Base-by-base conservation (phyloP, 2,329 filamentous ascomycete genomes). In the Pseudogymnoascus sp. region DNA sequence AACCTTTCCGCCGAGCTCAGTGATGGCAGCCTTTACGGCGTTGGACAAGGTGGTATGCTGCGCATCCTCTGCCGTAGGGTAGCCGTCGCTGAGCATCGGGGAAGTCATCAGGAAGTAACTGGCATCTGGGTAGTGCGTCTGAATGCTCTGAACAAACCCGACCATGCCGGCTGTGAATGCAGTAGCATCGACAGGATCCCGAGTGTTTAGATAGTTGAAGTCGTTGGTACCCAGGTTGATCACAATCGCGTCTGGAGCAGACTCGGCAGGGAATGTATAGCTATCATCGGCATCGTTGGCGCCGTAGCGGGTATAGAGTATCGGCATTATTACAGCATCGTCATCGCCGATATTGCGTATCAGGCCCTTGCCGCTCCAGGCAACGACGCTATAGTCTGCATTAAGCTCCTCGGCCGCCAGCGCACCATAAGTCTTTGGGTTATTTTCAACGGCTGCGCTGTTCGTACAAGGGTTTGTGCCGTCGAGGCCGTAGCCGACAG, bases 161-260 rank as follows among this genome's bases (percentile, higher is more conserved):
- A 72, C 68, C 7, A 75, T 65, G 2, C 71, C 75, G 1, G 66
- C 65, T 6, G 70, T 70, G 38, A 74, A 71, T 0, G 68, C 63
- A 4, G 65, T 60, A 1, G 70, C 66, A 61, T 76, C 62, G 26
- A 75, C 67, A n/a, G 69, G 69, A 7, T 70, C 66, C 1, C 73
- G 70, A 7, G 68, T 68, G 29, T 65, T 67, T 10, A 73, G 67
- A 66, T 77, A 78, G 44, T 71, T 70, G 64, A 77, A 78, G 67
- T 78, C 77, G 64, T 79, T 79, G 46, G 77, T 79, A 33, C 77
- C 77, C 0, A 79, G 73, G 64, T 77, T 77, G 65, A 79, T 75
- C 17, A 79, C 77, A 0, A 79, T 74, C 13, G 72, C 74, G 44
- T 78, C 72, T 11, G 73, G 66, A 61, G 72, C 29, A n/a, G 64